These are phyloP conservation scores for Pleurozium schreberi DNA, from an alignment of 225 moss, liverwort and hornwort genomes.

Conservation along the genomic window DNA sequence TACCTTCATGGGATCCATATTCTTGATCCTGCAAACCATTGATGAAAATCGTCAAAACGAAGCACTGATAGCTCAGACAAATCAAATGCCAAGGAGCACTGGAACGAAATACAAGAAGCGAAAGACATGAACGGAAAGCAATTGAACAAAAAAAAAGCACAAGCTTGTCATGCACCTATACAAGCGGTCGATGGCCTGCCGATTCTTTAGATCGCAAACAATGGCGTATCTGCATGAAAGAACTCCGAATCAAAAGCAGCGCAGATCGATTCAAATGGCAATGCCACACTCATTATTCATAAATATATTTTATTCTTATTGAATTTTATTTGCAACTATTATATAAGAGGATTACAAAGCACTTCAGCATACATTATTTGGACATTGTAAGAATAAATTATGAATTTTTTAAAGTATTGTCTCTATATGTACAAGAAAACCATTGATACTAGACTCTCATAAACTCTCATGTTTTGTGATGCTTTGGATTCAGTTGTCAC, in stretches of 20 bases:
- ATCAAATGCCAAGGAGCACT: not conserved
- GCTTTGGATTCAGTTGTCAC: not conserved
- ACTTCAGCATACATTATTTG: not conserved
- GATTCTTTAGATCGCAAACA: slow-evolving; percentile 78
- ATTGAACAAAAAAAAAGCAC: not conserved
- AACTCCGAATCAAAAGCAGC: too few species aligned
- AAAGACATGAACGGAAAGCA: not conserved
- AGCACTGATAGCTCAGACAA: not conserved
- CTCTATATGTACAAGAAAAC: fast-evolving
- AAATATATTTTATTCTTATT: not conserved
- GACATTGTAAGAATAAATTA: not conserved
- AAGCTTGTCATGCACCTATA: slow-evolving; percentile 52
- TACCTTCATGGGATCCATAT: slow-evolving; percentile 92
- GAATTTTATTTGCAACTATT: not conserved
- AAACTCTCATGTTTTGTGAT: not conserved
- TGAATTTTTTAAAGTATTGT: not conserved
- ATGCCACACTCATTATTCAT: not conserved
- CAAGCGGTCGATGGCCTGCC: slow-evolving; percentile 77
- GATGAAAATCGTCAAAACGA: not conserved
- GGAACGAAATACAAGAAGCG: not conserved
- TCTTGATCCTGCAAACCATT: slow-evolving; percentile 66
- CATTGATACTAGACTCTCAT: not conserved
- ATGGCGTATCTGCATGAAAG: slow-evolving; percentile 73
- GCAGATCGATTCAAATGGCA: too few species aligned
- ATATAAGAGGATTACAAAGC: not conserved